phyloP scores from a whole-genome alignment of 2,329 filamentous ascomycete species.

The Phialophora macrospora region DNA sequence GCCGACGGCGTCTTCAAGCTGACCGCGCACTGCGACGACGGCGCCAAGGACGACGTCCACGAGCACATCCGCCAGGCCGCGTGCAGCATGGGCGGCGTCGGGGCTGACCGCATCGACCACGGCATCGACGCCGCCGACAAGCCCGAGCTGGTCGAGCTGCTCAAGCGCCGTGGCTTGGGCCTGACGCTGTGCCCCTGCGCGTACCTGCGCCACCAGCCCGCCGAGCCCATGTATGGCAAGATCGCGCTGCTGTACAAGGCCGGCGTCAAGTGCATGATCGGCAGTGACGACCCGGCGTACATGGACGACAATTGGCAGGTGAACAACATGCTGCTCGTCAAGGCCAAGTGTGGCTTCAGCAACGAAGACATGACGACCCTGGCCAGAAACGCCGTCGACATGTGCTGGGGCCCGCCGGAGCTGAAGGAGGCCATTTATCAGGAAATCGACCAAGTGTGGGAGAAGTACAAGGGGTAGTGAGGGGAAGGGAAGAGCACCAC shows the following conservation, averaged over 20 bases:
- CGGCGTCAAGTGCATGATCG: constrained; percentile 55
- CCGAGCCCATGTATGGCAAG: constrained; percentile 43
- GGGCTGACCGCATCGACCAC: constrained; percentile 47
- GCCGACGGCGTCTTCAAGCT: constrained; percentile 49
- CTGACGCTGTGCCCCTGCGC: constrained; percentile 53
- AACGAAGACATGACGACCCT: constrained; percentile 52
- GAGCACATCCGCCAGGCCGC: constrained; percentile 50
- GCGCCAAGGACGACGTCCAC: constrained; percentile 52
- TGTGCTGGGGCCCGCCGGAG: constrained; percentile 53
- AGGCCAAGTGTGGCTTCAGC: constrained; percentile 50
- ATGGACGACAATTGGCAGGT: constrained; percentile 58
- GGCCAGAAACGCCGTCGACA: constrained; percentile 52
- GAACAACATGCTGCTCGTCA: constrained; percentile 54
- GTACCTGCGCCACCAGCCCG: constrained; percentile 39
- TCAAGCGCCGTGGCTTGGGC: constrained; percentile 44
- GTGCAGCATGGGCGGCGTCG: constrained; percentile 39
- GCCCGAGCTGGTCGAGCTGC: constrained; percentile 44
- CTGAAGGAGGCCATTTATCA: constrained; percentile 43
- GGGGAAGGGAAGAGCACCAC: constrained; percentile 7
- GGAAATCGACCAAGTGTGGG: constrained; percentile 25
- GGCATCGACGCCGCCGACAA: constrained; percentile 49
- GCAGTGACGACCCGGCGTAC: constrained; percentile 57
- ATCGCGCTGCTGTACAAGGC: constrained; percentile 51
- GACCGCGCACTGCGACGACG: constrained; percentile 58
- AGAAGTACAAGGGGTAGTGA: constrained; percentile 7